Evolutionary conservation across 495 filamentous ascomycete genomes (phyloP), one percentile per base, ranked within the genome.

Genomic region (Hypoxylon perforatum): DNA sequence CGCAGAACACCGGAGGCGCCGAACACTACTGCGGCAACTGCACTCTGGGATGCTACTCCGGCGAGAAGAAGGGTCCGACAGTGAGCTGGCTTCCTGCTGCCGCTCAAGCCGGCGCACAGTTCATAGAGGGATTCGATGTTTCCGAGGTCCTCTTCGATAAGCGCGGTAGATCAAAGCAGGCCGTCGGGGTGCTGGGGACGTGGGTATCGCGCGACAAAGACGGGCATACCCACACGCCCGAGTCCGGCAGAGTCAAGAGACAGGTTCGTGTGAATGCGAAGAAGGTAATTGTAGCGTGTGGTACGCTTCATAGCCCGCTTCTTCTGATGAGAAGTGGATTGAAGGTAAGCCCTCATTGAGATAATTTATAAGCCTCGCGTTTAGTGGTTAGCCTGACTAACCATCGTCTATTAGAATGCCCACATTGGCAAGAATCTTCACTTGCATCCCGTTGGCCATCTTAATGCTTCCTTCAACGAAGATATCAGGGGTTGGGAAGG

Each of bases 391-490:
- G 17, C 50, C 47, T 57, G 25, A 45, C 65, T 78, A 25, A 77
- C 49, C 38, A 4, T 39, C n/a, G n/a, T n/a, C n/a, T 66, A 83
- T 21, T 84, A 89, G 78, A 97, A 96, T 61, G 80, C 79, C 3
- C 90, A 97, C 45, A 91, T 98, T 63, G 94, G 94, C n/a, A 86
- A 83, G 15, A 90, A 97, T 69, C 87, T 98, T 4, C 78, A 96
- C 67, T 73, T 94, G 5, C 94, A 98, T 65, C 94, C 94, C 2
- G 88, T 88, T 4, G 80, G 82, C 41, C 67, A 88, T 4, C 69
- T 88, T 18, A 81, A 77, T 2, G 92, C 84, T 12, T 77, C 88
- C 11, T 93, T 87, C 66, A 82, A 89, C 5, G 79, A 93, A 33
- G 86, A 88, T 21, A 76, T 87, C 11, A 84, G 82, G 22, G 90